Evolutionary conservation across 1,139 yeast genomes (phyloP), one percentile per base, ranked within the genome.

Genomic region (Blastobotrys buckinghamii): DNA sequence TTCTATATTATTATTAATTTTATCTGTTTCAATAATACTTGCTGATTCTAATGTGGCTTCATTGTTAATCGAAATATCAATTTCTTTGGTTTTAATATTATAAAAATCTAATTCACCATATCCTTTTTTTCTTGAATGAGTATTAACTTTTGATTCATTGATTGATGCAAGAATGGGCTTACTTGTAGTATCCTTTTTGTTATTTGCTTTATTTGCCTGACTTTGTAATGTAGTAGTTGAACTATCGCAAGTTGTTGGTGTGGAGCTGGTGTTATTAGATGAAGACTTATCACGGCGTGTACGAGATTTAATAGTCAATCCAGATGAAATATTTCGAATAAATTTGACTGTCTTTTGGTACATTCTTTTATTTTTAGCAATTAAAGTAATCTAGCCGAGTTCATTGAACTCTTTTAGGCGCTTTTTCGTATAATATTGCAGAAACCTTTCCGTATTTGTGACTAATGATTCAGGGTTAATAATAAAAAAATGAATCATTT

Each of bases 341-440:
- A 27, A 40, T 22, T 24, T 20, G 19, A 40, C 35, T 3, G 43
- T 40, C 12, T 24, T 20, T 27, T 40, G 43, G n/a, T 40, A 40
- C 43, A 40, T 40, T 22, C 4, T 22, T 22, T 22, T 22, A 22
- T 22, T 22, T 22, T 22, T 22, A 22, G 24, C 24, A 22, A 22
- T 22, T 22, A 22, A 4, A 22, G 24, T 7, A 5, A 22, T 22
- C 7, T 22, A 22, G 24, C 24, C 24, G 24, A n/a, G n/a, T n/a
- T n/a, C n/a, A n/a, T n/a, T n/a, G n/a, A n/a, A n/a, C n/a, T n/a
- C n/a, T n/a, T n/a, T n/a, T n/a, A n/a, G n/a, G n/a, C n/a, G n/a
- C n/a, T n/a, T n/a, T n/a, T n/a, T n/a, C n/a, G n/a, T n/a, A n/a
- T n/a, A n/a, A n/a, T n/a, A n/a, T n/a, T n/a, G n/a, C n/a, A n/a